These are phyloP conservation scores for Ramalina intermedia DNA, from an alignment of 495 filamentous ascomycete species.

Conservation along the genomic window DNA sequence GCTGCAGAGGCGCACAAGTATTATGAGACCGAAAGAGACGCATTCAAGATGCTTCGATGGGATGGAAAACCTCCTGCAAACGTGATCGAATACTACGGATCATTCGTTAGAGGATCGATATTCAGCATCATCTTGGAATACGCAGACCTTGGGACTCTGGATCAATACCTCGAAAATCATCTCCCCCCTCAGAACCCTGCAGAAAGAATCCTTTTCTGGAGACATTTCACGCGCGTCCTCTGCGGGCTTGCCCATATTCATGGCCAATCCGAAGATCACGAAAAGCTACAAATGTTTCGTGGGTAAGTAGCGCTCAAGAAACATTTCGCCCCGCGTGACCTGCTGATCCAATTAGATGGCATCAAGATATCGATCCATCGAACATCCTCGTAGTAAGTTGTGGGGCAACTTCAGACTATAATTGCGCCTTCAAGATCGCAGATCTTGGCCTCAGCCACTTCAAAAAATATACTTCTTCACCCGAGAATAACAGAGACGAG, in stretches of 20 bases:
- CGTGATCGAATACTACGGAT: constrained; percentile 29
- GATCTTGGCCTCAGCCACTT: constrained; percentile 25
- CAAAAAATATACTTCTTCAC: constrained; percentile 1
- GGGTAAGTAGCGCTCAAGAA: constrained; percentile 4
- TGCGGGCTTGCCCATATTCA: constrained; percentile 25
- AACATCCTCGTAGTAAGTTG: constrained; percentile 24
- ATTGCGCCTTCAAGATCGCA: constrained; percentile 26
- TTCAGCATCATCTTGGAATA: constrained; percentile 32
- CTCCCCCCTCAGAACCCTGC: constrained; percentile 16
- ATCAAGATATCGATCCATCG: constrained; percentile 26
- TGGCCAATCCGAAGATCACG: neutral
- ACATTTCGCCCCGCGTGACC: neutral
- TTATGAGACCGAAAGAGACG: constrained; percentile 23
- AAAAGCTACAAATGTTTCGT: constrained; percentile 9
- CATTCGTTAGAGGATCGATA: constrained; percentile 21
- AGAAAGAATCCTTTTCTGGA: constrained; percentile 29
- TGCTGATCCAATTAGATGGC: constrained; percentile 15
- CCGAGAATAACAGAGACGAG: constrained; percentile 11
- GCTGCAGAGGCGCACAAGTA: constrained; percentile 14
- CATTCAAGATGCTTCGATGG: constrained; percentile 16
- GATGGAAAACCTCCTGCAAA: constrained; percentile 8
- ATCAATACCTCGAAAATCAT: constrained; percentile 21
- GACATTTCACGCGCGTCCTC: constrained; percentile 22
- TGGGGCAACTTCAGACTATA: constrained; percentile 11
- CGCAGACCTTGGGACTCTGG: constrained; percentile 27